These are phyloP conservation scores for Protea cynaroides DNA, from an alignment of 164 flowering plant genomes.

Conservation along the genomic window DNA sequence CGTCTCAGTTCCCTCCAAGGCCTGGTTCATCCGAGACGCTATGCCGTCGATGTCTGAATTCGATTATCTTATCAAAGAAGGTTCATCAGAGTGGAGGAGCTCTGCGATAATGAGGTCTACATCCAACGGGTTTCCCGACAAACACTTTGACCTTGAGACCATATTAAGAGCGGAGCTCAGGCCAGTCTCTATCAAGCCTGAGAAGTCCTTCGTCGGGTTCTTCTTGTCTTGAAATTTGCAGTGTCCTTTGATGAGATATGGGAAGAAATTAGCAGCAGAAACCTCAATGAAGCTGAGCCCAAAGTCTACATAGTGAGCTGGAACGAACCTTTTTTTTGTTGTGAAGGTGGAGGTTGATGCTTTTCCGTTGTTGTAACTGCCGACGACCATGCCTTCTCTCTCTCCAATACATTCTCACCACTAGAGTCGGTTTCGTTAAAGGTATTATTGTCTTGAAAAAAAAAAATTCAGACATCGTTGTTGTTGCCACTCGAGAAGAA, in stretches of 20 bases:
- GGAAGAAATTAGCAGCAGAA: slow-evolving; percentile 31
- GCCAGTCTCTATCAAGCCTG: slow-evolving; percentile 26
- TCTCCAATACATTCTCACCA: too few species aligned
- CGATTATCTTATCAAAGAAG: slow-evolving; percentile 46
- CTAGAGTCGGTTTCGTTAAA: too few species aligned
- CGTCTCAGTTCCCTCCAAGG: too few species aligned
- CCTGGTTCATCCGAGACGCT: too few species aligned
- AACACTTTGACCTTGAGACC: slow-evolving; percentile 66
- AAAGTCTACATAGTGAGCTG: slow-evolving; percentile 60
- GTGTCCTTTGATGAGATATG: slow-evolving; percentile 61
- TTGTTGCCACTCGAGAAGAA: too few species aligned
- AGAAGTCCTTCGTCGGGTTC: slow-evolving; percentile 53
- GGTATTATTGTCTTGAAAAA: too few species aligned
- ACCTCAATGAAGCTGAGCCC: slow-evolving; percentile 2
- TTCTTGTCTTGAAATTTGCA: slow-evolving; percentile 44
- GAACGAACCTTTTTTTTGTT: slow-evolving; percentile 78
- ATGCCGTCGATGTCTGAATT: slow-evolving; percentile 40
- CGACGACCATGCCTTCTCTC: too few species aligned
- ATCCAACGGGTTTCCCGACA: slow-evolving; percentile 36
- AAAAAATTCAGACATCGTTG: too few species aligned
- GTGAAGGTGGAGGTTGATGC: slow-evolving; percentile 45
- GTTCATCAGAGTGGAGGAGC: slow-evolving; percentile 56
- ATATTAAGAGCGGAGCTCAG: slow-evolving; percentile 34
- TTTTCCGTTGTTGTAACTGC: too few species aligned
- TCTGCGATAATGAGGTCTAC: slow-evolving; percentile 29